Percentiles rank a stretch among this genome's conserved stretches.
Evolutionary conservation across 1,284 basidiomycete genomes (phyloP).

Genomic region (Heliocybe sulcata): DNA sequence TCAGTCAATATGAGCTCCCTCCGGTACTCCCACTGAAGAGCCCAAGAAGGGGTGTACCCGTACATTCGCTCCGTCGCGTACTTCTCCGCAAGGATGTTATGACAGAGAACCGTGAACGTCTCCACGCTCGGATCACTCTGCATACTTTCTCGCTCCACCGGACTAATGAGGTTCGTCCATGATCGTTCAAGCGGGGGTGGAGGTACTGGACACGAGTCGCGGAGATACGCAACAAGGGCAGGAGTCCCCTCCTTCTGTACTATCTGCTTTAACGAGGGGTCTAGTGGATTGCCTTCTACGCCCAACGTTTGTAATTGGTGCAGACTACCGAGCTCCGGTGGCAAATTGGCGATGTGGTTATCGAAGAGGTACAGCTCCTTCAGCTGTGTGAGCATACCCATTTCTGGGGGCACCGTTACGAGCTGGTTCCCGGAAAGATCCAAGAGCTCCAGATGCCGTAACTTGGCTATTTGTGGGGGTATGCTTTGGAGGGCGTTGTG

Average conservation of each 20-base stretch:
- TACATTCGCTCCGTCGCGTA: slow-evolving; percentile 90
- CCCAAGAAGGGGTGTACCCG: slow-evolving; percentile 97
- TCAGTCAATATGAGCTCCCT: slow-evolving; percentile 89
- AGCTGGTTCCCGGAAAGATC: slow-evolving; percentile 93
- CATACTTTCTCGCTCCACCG: slow-evolving; percentile 56
- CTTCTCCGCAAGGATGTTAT: slow-evolving; percentile 94
- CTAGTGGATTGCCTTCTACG: slow-evolving; percentile 93
- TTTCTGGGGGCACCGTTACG: slow-evolving; percentile 72
- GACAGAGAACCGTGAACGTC: slow-evolving; percentile 80
- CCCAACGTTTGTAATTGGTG: slow-evolving; percentile 93
- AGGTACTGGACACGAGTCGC: slow-evolving; percentile 83
- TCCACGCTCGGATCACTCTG: slow-evolving; percentile 52
- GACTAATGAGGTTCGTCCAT: slow-evolving; percentile 75
- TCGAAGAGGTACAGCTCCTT: slow-evolving; percentile 96
- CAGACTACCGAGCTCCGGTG: slow-evolving; percentile 83
- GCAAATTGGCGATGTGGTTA: slow-evolving; percentile 84
- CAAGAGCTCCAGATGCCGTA: slow-evolving; percentile 84
- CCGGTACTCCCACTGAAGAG: slow-evolving; percentile 91
- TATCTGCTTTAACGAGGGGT: slow-evolving; percentile 68
- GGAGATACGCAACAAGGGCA: slow-evolving; percentile 82
- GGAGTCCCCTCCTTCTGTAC: slow-evolving; percentile 92
- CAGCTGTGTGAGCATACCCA: slow-evolving; percentile 87
- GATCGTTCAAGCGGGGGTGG: slow-evolving; percentile 77
- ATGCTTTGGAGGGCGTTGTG: slow-evolving; percentile 85
- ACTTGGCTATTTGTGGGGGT: slow-evolving; percentile 78